Evolutionary conservation across 257 asterid species (phyloP).

Genomic region (Fraxinus cuspidata): DNA sequence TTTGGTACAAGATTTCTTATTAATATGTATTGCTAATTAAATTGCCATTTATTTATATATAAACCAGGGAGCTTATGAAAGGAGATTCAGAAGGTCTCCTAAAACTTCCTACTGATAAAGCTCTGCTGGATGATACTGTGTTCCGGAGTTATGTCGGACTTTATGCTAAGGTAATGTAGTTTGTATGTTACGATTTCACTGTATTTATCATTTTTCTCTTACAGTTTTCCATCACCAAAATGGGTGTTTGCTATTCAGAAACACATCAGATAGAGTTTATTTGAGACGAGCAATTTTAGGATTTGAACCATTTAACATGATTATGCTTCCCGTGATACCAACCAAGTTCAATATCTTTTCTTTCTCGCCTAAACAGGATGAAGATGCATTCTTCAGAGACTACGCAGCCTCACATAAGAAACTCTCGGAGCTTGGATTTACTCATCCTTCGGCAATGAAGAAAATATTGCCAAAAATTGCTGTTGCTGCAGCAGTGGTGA

Average conservation of each 20-base stretch:
- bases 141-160: slow-evolving; percentile 53
- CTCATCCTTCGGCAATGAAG: slow-evolving; percentile 35
- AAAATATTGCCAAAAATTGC: slow-evolving; percentile 43
- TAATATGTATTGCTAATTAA: neutral
- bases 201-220: too few relatives aligned
- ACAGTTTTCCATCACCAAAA: neutral
- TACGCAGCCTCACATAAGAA: slow-evolving; percentile 83
- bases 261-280: neutral
- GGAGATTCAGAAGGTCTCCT: slow-evolving; percentile 68
- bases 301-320: neutral
- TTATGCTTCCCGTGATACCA: neutral
- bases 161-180: slow-evolving; percentile 61
- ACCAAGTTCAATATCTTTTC: neutral
- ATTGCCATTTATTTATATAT: slow-evolving; percentile 19
- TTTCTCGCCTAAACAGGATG: slow-evolving; percentile 44
- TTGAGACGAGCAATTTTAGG: neutral
- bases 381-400: slow-evolving; percentile 84
- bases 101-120: slow-evolving; percentile 79
- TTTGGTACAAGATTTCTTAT: neutral
- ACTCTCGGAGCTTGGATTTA: slow-evolving; percentile 85
- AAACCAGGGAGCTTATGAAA: slow-evolving; percentile 64
- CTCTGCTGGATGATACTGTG: slow-evolving; percentile 64
- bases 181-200: too few relatives aligned
- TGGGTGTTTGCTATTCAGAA: neutral
- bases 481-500: slow-evolving; percentile 52